Percentiles rank a stretch among this genome's conserved stretches.
Evolutionary conservation across 2,329 filamentous ascomycete genomes (phyloP).

Genomic region (Exophiala viscosa): DNA sequence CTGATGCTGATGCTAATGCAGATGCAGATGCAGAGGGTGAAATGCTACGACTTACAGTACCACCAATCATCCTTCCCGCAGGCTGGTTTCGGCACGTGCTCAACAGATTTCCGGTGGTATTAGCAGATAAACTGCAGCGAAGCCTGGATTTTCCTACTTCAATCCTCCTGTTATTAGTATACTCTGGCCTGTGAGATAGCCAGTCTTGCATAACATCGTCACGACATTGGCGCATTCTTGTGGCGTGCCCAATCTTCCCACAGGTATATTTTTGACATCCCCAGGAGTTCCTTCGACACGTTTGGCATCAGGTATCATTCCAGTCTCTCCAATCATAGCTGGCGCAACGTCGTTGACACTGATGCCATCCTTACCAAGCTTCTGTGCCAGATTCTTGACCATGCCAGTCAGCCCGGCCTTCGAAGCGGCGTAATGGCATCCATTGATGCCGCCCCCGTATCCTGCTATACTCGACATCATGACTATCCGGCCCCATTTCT

Average conservation of each 20-base stretch:
- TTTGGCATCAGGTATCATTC: constrained; percentile 58
- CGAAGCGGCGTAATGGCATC: constrained; percentile 51
- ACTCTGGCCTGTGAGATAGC: constrained; percentile 57
- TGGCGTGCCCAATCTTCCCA: constrained; percentile 55
- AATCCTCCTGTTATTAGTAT: constrained; percentile 51
- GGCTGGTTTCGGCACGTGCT: no score
- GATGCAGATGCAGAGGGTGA: no score
- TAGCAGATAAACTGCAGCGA: no score
- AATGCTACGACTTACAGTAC: no score
- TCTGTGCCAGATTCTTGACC: constrained; percentile 61
- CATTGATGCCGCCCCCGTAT: constrained; percentile 61
- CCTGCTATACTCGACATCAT: constrained; percentile 62
- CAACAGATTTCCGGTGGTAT: no score
- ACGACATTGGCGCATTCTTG: constrained; percentile 60
- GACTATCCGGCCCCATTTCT: constrained; percentile 60
- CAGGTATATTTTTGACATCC: constrained; percentile 57
- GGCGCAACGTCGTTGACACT: constrained; percentile 66
- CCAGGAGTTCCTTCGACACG: constrained; percentile 51
- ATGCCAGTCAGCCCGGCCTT: constrained; percentile 61
- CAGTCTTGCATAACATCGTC: constrained; percentile 57
- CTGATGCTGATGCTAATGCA: no score
- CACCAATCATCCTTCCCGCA: no score
- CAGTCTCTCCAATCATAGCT: constrained; percentile 63
- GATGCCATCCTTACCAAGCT: constrained; percentile 59
- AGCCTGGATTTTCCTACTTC: constrained; percentile 35